Conservation (phyloP, 108 stramenopile genomes). For the Nannochloropsis granulata region DNA sequence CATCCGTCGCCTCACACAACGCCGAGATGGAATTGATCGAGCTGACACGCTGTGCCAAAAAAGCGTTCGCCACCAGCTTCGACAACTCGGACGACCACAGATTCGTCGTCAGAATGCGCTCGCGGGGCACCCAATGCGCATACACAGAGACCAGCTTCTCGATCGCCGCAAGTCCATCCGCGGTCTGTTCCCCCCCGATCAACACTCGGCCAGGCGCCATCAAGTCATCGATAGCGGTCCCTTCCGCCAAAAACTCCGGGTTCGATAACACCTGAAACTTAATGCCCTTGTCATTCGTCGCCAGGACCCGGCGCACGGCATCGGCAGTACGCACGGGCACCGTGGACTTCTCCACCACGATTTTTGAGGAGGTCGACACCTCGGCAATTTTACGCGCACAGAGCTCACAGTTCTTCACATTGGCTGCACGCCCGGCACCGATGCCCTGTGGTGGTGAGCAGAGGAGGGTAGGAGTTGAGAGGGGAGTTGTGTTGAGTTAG, state of each 20-base stretch:
- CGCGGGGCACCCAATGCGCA: constrained; percentile 79
- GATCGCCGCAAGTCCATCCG: constrained; percentile 57
- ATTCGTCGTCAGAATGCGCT: constrained; percentile 89
- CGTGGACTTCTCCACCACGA: constrained; percentile 98
- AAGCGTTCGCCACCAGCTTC: constrained; percentile 98
- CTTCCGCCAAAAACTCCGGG: constrained; percentile 99
- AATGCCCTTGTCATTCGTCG: constrained; percentile 72
- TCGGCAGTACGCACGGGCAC: constrained; percentile 97
- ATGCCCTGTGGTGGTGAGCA: constrained; percentile 48
- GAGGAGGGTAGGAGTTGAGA: too few species aligned
- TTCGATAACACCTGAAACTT: constrained; percentile 90
- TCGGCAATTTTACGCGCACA: constrained; percentile 96
- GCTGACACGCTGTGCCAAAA: constrained; percentile 95
- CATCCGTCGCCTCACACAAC: constrained; percentile 95
- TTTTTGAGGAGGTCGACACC: constrained; percentile 61
- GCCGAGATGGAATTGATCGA: constrained; percentile 99
- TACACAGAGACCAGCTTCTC: constrained; percentile 36
- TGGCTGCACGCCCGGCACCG: constrained; percentile 96
- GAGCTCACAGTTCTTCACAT: constrained; percentile 98
- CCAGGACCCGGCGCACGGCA: constrained; percentile 81
- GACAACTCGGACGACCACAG: constrained; percentile 96
- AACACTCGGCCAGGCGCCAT: constrained; percentile 84
- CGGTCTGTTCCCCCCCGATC: constrained; percentile 89
- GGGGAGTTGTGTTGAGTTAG: too few species aligned
- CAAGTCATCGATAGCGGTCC: constrained; percentile 90